A percentile compares a stretch with the other conserved stretches of the same genome.
phyloP scores from a whole-genome alignment of 169 alveolate species.

The Toxoplasma gondii region DNA sequence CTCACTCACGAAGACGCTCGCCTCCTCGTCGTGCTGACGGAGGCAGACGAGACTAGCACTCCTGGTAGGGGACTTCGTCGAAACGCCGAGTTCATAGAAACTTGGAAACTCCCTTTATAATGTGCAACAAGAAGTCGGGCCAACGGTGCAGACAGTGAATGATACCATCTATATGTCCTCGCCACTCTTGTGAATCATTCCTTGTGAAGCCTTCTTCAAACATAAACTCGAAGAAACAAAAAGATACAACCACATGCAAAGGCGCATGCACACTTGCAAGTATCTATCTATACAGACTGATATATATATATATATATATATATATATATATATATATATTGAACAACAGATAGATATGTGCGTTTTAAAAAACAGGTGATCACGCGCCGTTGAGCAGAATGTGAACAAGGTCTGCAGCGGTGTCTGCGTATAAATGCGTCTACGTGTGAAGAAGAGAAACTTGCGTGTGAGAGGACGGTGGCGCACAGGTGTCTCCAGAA shows the following conservation, averaged over 20 bases:
- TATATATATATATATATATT: background rate
- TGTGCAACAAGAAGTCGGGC: background rate
- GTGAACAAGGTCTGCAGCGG: no score
- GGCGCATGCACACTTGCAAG: no score
- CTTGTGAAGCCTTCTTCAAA: no score
- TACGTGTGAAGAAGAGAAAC: no score
- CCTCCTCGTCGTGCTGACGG: constrained; percentile 24
- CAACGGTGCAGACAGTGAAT: background rate
- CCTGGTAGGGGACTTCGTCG: no score
- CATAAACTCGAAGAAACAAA: background rate
- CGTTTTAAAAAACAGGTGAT: background rate
- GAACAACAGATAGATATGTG: background rate
- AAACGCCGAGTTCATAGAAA: background rate
- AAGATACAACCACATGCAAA: no score
- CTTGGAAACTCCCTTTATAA: background rate
- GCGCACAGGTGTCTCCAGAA: no score
- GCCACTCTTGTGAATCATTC: no score
- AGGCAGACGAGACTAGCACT: background rate
- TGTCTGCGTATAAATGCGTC: no score
- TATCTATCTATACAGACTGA: background rate
- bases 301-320: no score
- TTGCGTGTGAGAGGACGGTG: no score
- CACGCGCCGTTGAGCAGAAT: background rate
- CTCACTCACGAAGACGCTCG: constrained; percentile 36
- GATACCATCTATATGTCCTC: no score